Percentiles rank a stretch among this genome's conserved stretches.
Conservation (phyloP, 164 flowering plant genomes). For the Hamamelis virginiana region DNA sequence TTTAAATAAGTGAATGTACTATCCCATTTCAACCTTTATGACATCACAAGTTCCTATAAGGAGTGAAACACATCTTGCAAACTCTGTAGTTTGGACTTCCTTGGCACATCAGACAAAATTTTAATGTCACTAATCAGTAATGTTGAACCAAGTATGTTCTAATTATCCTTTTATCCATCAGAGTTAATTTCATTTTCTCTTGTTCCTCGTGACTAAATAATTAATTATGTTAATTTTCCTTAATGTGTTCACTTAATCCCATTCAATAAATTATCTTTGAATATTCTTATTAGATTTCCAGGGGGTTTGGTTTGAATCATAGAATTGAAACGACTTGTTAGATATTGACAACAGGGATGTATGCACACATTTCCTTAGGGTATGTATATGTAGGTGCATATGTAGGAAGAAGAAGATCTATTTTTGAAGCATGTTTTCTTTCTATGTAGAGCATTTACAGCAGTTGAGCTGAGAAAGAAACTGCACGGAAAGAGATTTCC, state of each 20-base stretch:
- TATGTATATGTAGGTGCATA: background rate
- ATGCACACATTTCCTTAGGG: background rate
- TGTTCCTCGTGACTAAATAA: background rate
- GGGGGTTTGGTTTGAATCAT: background rate
- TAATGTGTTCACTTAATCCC: background rate
- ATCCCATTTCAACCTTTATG: too few species aligned
- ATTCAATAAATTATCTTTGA: background rate
- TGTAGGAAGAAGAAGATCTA: background rate
- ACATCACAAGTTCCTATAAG: too few species aligned
- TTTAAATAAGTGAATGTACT: too few species aligned
- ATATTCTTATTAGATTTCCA: background rate
- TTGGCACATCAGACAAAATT: too few species aligned
- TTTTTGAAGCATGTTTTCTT: slow-evolving; percentile 1
- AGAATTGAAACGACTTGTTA: background rate
- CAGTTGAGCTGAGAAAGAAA: slow-evolving; percentile 74
- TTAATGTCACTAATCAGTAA: too few species aligned
- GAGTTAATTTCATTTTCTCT: background rate
- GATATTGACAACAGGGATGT: background rate
- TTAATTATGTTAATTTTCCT: background rate
- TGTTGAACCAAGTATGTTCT: too few species aligned
- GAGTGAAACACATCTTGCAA: too few species aligned
- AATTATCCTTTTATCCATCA: too few species aligned
- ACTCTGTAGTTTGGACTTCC: too few species aligned
- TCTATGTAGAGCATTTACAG: slow-evolving; percentile 65
- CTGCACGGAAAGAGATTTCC: slow-evolving; percentile 55